Base-by-base conservation (phyloP, 768 basidiomycete genomes). In the Kwoniella sp. region DNA sequence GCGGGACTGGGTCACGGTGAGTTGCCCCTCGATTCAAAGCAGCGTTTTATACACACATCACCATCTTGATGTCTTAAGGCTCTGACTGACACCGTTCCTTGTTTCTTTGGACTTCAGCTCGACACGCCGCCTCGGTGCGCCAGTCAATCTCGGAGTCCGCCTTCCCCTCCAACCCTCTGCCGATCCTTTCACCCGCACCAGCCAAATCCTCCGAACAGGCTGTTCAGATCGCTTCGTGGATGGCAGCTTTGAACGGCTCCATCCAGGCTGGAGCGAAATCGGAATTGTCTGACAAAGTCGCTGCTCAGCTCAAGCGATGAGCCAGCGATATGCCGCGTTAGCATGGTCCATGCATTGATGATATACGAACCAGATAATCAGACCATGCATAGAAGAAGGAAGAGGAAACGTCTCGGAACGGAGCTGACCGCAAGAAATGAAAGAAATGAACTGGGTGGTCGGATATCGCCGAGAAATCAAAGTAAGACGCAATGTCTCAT, bases 171-270 rank as follows among this genome's bases (percentile, higher is more conserved):
- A 26, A 50, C 22, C 57, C 63, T 28, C 38, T 65, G 13, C 63
- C 63, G 13, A 54, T 65, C 20, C 25, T 65, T 20, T 58, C 63
- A 17, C 23, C 56, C 20, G n/a, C 58, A 4, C 52, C 63, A 4
- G n/a, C 63, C 37, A 58, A 50, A 59, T 52, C 63, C 13, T 15
- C 58, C 41, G 63, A 58, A 31, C 63, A 65, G 38, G 63, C 63
- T 47, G 52, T 59, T 9, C 56, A 59, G 30, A 41, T 58, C 22
- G 63, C 63, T 2, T 58, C 63, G 0, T 65, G 63, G 63, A 4
- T 57, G 11, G 63, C 63, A 5, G 63, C 63, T 2, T 20, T 65
- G 25, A 65, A 65, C 23, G 54, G 54, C 1, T 58, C 57, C 9
- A 65, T 65, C 34, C n/a, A 38, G 7, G 22, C 45, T 2, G 26